Base-by-base conservation (phyloP, 2,329 filamentous ascomycete species). In the Cladosporium sp. region DNA sequence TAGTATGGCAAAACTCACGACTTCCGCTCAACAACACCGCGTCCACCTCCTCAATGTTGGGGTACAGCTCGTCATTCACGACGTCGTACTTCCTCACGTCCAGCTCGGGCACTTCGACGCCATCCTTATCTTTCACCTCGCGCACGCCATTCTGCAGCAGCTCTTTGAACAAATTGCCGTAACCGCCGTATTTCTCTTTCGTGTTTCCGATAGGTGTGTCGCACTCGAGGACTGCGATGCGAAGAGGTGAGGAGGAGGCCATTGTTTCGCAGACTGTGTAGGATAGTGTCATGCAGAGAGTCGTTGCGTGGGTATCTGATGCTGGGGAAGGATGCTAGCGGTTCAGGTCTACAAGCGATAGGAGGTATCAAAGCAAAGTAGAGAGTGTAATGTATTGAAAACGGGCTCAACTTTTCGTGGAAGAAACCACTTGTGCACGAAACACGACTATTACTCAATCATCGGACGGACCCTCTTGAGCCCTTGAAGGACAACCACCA, bases 171-270 rank as follows among this genome's bases (percentile, higher is more conserved):
- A 81, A 81, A 61, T 84, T 86, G 61, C 85, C 83, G 74, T 96
- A 97, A 60, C 80, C 80, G 52, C 84, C 83, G 73, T 88, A 91
- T 66, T 83, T 83, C 56, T 80, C 80, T 56, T 82, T 76, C 36
- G 87, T 83, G 42, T 81, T 74, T 1, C 84, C 81, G 50, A 88
- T 78, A 1, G 91, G 91, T 1, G 83, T 89, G 74, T 96, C 93
- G 77, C 89, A 88, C 79, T 96, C 90, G 64, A 97, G 85, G 65
- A 97, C 82, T 47, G 92, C 91, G 73, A 97, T 87, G 57, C 89
- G 87, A 64, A 93, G 76, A 39, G 62, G 61, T 4, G 60, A 53
- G 28, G 24, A 61, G 25, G 57, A 15, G 24, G 54, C 9, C 36
- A 39, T 39, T 39, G 15, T 32, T 4, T 32, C 12, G 28, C 12